Evolutionary conservation across 108 stramenopile species (phyloP), one percentile per base, ranked within the genome.

Genomic region (Nitzschia inconspicua): DNA sequence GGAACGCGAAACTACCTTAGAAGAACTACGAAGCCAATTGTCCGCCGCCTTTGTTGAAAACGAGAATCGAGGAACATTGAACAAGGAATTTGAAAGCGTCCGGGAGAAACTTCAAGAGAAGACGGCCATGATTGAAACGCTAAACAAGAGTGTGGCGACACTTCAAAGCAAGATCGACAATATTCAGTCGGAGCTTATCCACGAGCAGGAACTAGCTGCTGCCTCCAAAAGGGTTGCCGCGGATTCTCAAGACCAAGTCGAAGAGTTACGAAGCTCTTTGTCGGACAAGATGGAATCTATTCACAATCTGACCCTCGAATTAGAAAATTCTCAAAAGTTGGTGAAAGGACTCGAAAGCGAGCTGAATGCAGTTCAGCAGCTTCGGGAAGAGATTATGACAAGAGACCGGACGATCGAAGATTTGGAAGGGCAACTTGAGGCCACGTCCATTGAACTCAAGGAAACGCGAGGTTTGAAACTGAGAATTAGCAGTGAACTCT

Each of bases 1-100:
- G 42, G 72, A 62, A 2, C 66, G 75, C 2, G 68, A 80, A 44
- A 46, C 28, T 1, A 68, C 58, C 49, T 74, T 87, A 35, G 52
- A 68, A 11, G 75, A 66, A 44, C 44, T 86, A 32, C 43, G 60
- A 47, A 29, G 48, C 11, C 43, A 48, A 37, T 36, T 54, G 18
- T 54, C 53, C 4, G 24, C 4, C 37, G 53, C 53, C 18, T 54
- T 9, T 7, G 3, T 35, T 22, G 35, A 19, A 7, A 16, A 7
- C 19, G 35, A 36, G 32, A 19, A 30, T 26, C 22, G 25, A 18
- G 51, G 35, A 9, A 14, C 11, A 4, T 19, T 53, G 34, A n/a
- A 11, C 31, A 29, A 34, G 20, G 32, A 50, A 50, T 9, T 63
- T n/a, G 47, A 48, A n/a, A 47, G 22, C 3, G 19, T 34, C 32